phyloP scores from a whole-genome alignment of 768 basidiomycete species.

The Clitopilus passeckerianus region DNA sequence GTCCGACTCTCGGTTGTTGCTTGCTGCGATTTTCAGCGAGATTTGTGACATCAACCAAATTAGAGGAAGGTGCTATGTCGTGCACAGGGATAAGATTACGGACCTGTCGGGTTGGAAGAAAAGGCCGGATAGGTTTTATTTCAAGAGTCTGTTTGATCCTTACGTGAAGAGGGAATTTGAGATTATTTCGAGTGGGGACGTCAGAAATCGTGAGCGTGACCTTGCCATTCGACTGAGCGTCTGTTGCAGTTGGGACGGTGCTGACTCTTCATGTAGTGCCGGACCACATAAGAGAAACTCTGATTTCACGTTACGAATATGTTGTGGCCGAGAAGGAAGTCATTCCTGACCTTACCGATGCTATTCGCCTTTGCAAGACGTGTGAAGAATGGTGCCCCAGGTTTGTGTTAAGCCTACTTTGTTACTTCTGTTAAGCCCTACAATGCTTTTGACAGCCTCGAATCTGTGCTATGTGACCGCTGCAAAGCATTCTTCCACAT shows the following conservation, averaged over 20 bases:
- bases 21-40: slow-evolving; percentile 96
- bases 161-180: slow-evolving; percentile 99
- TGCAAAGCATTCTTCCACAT: slow-evolving; percentile 97
- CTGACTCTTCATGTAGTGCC: slow-evolving; percentile 53
- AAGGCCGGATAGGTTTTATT: slow-evolving; percentile 93
- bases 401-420: slow-evolving; percentile 36
- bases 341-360: slow-evolving; percentile 84
- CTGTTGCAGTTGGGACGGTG: slow-evolving; percentile 14
- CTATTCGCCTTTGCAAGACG: slow-evolving; percentile 77
- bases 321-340: slow-evolving; percentile 94
- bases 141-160: slow-evolving; percentile 91
- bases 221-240: slow-evolving; percentile 10
- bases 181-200: slow-evolving; percentile 80
- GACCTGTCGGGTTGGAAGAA: slow-evolving; percentile 94
- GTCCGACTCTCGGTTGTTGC: slow-evolving; percentile 85
- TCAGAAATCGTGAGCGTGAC: slow-evolving; percentile 75
- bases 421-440: slow-evolving; percentile 11
- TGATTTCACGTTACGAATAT: slow-evolving; percentile 86
- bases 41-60: slow-evolving; percentile 93
- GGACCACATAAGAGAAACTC: slow-evolving; percentile 69
- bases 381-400: slow-evolving; percentile 89
- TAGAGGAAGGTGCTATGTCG: slow-evolving; percentile 88
- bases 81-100: slow-evolving; percentile 92
- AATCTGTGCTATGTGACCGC: slow-evolving; percentile 84
- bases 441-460: slow-evolving; percentile 44